Conservation (phyloP, 2,329 filamentous ascomycete genomes). For the Neopestalotiopsis rosae region DNA sequence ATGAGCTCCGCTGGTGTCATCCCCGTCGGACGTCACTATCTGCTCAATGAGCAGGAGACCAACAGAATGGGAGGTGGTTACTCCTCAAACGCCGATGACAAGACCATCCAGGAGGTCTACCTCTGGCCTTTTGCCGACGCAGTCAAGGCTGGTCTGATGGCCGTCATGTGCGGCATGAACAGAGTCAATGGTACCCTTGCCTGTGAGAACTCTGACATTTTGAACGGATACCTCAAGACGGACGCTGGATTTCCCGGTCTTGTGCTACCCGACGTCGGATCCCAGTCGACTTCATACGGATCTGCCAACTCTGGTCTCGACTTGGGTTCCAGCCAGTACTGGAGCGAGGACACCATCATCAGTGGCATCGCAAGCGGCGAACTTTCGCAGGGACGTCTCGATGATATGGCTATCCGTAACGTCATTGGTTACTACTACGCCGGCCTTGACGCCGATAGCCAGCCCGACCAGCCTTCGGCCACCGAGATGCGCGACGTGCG, state of each 20-base stretch:
- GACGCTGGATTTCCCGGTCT: constrained; percentile 13
- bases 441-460: constrained; percentile 19
- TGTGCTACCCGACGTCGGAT: constrained; percentile 10
- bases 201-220: constrained; percentile 4
- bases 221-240: constrained; percentile 17
- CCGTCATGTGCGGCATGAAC: constrained; percentile 17
- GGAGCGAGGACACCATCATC: constrained; percentile 16
- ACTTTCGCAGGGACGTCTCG: constrained; percentile 22
- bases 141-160: constrained; percentile 13
- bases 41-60: constrained; percentile 16
- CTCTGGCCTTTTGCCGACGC: constrained; percentile 16
- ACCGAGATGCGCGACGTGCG: constrained; percentile 22
- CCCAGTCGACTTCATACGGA: constrained; percentile 4
- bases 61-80: constrained; percentile 11
- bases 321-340: not conserved
- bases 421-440: constrained; percentile 24
- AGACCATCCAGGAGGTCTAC: constrained; percentile 15
- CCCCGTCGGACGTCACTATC: constrained; percentile 13
- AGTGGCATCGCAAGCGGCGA: constrained; percentile 19
- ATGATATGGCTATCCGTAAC: constrained; percentile 27
- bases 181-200: constrained; percentile 10
- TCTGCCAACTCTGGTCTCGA: constrained; percentile 17
- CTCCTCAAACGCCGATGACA: constrained; percentile 14
- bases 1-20: constrained; percentile 16
- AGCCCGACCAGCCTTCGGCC: constrained; percentile 10